Percentiles rank a stretch among this genome's conserved stretches.
Conservation (phyloP, 208 protist species). For the Trypanosoma boissoni region DNA sequence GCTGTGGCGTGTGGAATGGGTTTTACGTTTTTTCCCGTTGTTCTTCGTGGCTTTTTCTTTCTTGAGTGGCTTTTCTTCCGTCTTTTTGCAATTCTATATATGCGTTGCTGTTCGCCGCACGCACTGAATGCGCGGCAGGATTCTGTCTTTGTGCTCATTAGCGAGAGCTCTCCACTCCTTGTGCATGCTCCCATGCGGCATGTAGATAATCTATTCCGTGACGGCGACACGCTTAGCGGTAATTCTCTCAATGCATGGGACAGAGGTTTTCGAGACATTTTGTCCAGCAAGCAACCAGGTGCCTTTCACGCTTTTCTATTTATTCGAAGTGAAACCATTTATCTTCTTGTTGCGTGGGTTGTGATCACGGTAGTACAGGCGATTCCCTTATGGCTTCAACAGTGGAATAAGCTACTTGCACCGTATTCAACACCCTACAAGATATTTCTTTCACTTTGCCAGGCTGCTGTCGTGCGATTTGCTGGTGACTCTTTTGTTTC, state of each 20-base stretch:
- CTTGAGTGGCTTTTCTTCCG: conserved; percentile 32
- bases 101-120: neutral
- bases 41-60: conserved; percentile 53
- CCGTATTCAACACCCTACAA: conserved; percentile 49
- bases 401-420: conserved; percentile 55
- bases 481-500: conserved; percentile 65
- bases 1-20: conserved; percentile 54
- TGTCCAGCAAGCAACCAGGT: conserved; percentile 41
- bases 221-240: conserved; percentile 10
- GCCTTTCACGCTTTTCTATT: conserved; percentile 80
- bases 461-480: conserved; percentile 67
- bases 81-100: conserved; percentile 3
- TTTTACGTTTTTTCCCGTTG: conserved; percentile 70
- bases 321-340: conserved; percentile 39
- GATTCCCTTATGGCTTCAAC: conserved; percentile 62
- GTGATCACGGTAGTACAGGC: conserved; percentile 52
- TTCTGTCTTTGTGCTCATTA: conserved; percentile 9
- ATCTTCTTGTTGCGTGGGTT: conserved; percentile 52
- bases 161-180: conserved; percentile 12
- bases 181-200: neutral
- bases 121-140: neutral
- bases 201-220: conserved; percentile 8
- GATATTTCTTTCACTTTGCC: conserved; percentile 65
- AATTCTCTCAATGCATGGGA: conserved; percentile 27
- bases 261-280: conserved; percentile 46